Evolutionary conservation across 176 grass and related monocot species (phyloP), one percentile per base, ranked within the genome.

Genomic region (Triticum timopheevii): DNA sequence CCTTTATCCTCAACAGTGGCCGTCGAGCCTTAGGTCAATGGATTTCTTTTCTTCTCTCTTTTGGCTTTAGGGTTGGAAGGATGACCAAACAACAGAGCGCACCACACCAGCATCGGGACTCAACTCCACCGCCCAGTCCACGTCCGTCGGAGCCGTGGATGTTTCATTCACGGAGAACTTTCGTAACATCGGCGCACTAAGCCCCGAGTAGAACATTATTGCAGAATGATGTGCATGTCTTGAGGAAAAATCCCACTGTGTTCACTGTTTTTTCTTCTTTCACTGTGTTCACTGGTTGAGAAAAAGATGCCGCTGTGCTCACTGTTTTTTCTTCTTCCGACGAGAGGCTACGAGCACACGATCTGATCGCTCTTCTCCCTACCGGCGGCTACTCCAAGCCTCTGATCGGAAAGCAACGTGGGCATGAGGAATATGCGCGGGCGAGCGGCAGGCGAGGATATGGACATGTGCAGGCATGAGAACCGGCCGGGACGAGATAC

Each of bases 1-100:
- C 84, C 56, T 38, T 39, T 64, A 65, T 84, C 82, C 62, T 25
- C 30, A 84, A 47, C 45, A 65, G 38, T 80, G 49, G 12, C 7
- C 61, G 25, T 22, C 31, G 49, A 80, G 36, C 56, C 56, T 22
- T 56, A 65, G 76, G 82, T 58, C 82, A 85, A 75, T 27, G 87
- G 22, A 38, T 69, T 15, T 15, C 56, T 9, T 59, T 13, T 13
- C 4, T 38, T 38, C 36, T 27, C 2, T 27, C 30, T 25, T 38
- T 56, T 65, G 16, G 39, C 28, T 66, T 12, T 79, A 40, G 13
- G 42, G 11, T 45, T 45, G 38, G 17, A 2, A 6, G 3, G 38
- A 5, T 16, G 76, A 73, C 33, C 63, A 71, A 19, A 63, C 62
- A 82, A 35, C 10, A 80, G 38, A 3, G 2, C 76, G 25, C 69